Evolutionary conservation across 139 green algal genomes (phyloP).

Genomic region (Marvania coccoides): DNA sequence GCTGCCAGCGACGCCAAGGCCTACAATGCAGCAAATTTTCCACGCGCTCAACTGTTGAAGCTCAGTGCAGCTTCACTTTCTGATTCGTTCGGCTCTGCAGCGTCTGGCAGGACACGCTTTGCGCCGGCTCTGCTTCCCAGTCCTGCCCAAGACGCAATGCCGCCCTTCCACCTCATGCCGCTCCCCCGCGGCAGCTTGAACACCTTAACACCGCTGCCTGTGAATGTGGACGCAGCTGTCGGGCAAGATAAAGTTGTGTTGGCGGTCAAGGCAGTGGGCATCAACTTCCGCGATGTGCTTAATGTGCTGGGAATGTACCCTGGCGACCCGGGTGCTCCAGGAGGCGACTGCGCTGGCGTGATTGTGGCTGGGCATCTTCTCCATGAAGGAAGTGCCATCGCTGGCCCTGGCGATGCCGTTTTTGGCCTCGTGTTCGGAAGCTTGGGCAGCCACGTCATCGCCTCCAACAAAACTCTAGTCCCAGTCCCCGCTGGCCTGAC

Average conservation of each 20-base stretch:
- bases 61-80: background rate
- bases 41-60: no score
- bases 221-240: conserved; percentile 1
- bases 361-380: conserved; percentile 15
- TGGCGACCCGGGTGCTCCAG: conserved; percentile 40
- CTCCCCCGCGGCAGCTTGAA: conserved; percentile 43
- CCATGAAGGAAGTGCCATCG: conserved; percentile 4
- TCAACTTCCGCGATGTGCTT: conserved; percentile 62
- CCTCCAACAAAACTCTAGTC: conserved; percentile 50
- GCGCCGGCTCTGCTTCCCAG: conserved; percentile 9
- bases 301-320: conserved; percentile 66
- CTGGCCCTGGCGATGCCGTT: conserved; percentile 46
- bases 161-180: conserved; percentile 19
- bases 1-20: background rate
- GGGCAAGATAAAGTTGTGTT: conserved; percentile 19
- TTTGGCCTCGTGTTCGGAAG: conserved; percentile 70
- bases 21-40: no score
- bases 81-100: conserved; percentile 3
- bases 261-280: conserved; percentile 38
- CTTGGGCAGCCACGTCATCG: conserved; percentile 62
- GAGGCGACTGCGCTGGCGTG: conserved; percentile 51
- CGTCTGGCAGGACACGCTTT: background rate
- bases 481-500: conserved; percentile 46
- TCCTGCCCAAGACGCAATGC: conserved; percentile 5
- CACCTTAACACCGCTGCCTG: conserved; percentile 38